Evolutionary conservation across 257 asterid species (phyloP), one percentile per base, ranked within the genome.

Genomic region (Primulina tabacum): DNA sequence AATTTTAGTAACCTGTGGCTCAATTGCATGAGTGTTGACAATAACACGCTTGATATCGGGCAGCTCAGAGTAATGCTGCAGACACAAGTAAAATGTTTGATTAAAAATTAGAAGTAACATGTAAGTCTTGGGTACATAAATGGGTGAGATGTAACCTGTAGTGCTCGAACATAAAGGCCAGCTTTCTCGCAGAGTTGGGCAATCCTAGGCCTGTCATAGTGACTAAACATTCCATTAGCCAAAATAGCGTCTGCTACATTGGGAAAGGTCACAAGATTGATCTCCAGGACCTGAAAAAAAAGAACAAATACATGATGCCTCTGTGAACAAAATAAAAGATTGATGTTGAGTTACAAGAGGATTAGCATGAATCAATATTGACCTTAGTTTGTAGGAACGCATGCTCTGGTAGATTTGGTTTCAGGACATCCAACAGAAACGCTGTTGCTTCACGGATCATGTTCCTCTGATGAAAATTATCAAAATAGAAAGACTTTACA

Each of bases 371-470:
- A 28, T 55, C 21, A 60, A 73, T 40, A 65, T 65, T 67, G 74
- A 92, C 99, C 98, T 94, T 92, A 24, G 99, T 91, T 82, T 94
- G 99, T 75, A 94, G 95, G 87, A 35, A 77, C 24, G 88, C 97
- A 69, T 94, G 99, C 79, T 94, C 98, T 10, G 99, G 99, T 72
- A 89, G 80, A 84, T 94, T 94, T 70, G 99, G 97, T 76, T 94
- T 94, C 80, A 94, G 82, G 78, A 94, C 99, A 84, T 94, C 99
- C 92, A 94, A 81, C 73, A 94, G 78, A 78, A 94, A 94, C 60
- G 98, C 97, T 55, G 99, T 94, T 52, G 99, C 99, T 83, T 94
- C 99, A 68, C 99, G 99, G 64, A 94, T 94, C 99, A 94, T 58
- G 80, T 94, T 94, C 80, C 99, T 86, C 98, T 94, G 89, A 52